Evolutionary conservation across 2,329 filamentous ascomycete species (phyloP), one percentile per base, ranked within the genome.

Genomic region (Pseudocercospora cruenta): DNA sequence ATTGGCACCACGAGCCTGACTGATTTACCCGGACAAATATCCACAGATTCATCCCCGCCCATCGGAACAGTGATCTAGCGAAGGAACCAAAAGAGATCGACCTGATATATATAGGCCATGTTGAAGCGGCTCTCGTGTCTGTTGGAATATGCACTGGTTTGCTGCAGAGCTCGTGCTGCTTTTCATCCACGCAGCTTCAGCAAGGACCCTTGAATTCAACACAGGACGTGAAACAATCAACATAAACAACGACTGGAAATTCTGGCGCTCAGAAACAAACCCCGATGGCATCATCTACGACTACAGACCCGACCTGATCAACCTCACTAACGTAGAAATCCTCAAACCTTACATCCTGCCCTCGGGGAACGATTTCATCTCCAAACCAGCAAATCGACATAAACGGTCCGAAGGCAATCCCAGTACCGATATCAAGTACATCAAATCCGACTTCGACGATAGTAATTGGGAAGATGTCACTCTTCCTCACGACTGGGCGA

Each of bases 401-500:
- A 7, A 45, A 31, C 22, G 51, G n/a, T 33, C 60, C 16, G 36
- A 14, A 16, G 51, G 16, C 12, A 31, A 43, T 7, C 49, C 49
- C 7, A 16, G 14, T 12, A 49, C 10, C n/a, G 14, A 43, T 16
- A 31, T 62, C 10, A 5, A n/a, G 16, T 62, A 55, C n/a, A 49
- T 57, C 24, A 5, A 55, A 8, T 5, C 10, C n/a, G 36, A 39
- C 26, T 62, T 62, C 31, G 22, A 62, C 10, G 26, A 62, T 31
- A n/a, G 22, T n/a, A 8, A 68, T 0, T 85, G 82, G 82, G 77
- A 82, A 45, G 58, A 70, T 2, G 72, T 84, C 19, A 74, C 75
- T 8, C 72, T 85, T 6, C 82, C 83, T 0, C 83, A 85, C 68
- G 83, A 85, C 70, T 85, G 82, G 83, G 82, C 82, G 21, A 80